phyloP scores from a whole-genome alignment of 2,329 filamentous ascomycete species.

The Aspergillus pseudoviridinutans region DNA sequence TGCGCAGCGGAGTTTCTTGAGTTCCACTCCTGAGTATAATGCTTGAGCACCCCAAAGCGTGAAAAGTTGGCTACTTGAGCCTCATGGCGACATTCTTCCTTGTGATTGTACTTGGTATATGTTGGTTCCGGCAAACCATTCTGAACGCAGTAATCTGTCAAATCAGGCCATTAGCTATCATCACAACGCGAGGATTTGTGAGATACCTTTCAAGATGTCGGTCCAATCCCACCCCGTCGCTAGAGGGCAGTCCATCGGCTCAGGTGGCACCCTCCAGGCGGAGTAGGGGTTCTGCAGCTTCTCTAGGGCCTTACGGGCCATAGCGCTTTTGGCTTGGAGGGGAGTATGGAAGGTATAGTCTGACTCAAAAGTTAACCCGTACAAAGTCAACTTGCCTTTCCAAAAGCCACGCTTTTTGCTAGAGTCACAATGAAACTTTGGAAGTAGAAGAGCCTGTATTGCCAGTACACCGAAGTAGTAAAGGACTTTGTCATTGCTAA shows the following conservation, averaged over 20 bases:
- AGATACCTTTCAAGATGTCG: conserved; percentile 23
- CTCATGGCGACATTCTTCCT: conserved; percentile 24
- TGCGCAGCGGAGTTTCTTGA: conserved; percentile 30
- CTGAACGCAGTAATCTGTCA: conserved; percentile 22
- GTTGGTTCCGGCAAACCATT: conserved; percentile 12
- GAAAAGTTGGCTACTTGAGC: conserved; percentile 17
- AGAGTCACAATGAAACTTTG: conserved; percentile 21
- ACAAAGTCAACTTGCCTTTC: conserved; percentile 27
- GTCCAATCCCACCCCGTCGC: conserved; percentile 26
- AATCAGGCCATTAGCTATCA: background rate
- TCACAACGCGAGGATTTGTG: background rate
- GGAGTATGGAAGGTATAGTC: conserved; percentile 8
- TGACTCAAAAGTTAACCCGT: conserved; percentile 23
- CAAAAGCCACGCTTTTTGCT: conserved; percentile 13
- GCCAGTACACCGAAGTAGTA: conserved; percentile 32
- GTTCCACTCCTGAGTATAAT: conserved; percentile 19
- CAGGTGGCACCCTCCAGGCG: conserved; percentile 25
- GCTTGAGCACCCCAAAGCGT: conserved; percentile 16
- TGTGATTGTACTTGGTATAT: conserved; percentile 22
- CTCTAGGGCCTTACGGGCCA: conserved; percentile 25
- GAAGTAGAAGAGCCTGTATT: conserved; percentile 21
- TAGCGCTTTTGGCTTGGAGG: conserved; percentile 19
- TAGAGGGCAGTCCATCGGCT: conserved; percentile 15
- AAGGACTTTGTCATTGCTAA: conserved; percentile 19
- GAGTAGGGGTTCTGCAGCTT: conserved; percentile 20